Evolutionary conservation across 2,329 filamentous ascomycete genomes (phyloP), one percentile per base, ranked within the genome.

Genomic region (Talaromyces marneffei): DNA sequence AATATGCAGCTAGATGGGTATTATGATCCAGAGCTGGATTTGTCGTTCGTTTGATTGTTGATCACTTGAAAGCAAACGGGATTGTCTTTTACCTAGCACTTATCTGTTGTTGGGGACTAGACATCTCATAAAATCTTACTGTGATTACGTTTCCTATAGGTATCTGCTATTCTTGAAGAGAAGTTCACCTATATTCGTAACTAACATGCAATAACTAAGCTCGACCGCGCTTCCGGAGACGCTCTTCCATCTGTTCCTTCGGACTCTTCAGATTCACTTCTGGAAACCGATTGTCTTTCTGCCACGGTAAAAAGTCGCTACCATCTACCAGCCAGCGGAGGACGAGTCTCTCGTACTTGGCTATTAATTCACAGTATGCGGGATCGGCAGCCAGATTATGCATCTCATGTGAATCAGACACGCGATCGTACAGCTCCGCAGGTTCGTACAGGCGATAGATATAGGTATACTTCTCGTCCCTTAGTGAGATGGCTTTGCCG

Each of bases 361-460:
- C 14, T 4, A 33, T 46, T 10, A 33, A 2, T 10, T 37, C 18
- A 3, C 4, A n/a, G 27, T 42, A 40, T 40, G 8, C 16, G 7
- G 33, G 56, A 6, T 37, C 18, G 27, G 29, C 44, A 5, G 57
- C 57, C 16, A 59, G 14, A 8, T 59, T 59, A 42, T 59, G 57
- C 46, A 74, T 60, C 69, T 78, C 78, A 5, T 73, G 67, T 0
- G 72, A 72, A 53, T 80, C 78, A 1, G 70, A 60, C 0, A 63
- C 50, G 0, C 76, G 73, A 59, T 74, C 65, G 59, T 81, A 81
- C 14, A 81, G 66, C 71, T 81, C 79, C 0, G 71, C 65, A 0
- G 75, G 72, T 63, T 82, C 79, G 57, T 81, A 81, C 2, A 80
- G 64, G 0, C 78, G 70, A 55, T 81, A 81, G 0, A 82, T 67